Base-by-base conservation (phyloP, 2,329 filamentous ascomycete species). In the Neophaeococcomyces aloes region DNA sequence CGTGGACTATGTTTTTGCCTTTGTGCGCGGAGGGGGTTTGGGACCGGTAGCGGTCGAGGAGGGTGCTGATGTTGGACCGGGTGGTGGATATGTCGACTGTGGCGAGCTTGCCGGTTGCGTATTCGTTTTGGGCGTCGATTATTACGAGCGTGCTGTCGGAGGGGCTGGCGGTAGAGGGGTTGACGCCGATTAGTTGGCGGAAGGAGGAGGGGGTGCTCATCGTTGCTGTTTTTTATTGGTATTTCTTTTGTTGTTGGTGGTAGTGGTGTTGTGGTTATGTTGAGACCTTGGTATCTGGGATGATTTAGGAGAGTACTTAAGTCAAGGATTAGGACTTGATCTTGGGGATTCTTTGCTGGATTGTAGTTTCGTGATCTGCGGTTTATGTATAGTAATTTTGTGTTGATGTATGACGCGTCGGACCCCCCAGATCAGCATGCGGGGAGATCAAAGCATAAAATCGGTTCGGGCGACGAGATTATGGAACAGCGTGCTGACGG, bases 81-180 rank as follows among this genome's bases (percentile, higher is more conserved):
- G 74, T 76, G 3, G 64, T 48, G 0, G 64, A 55, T 1, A 79
- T 68, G 47, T 79, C 70, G 31, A 67, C 62, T 27, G 78, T 73
- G 17, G 51, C 67, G 1, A 83, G 69, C 3, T 69, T 63, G 36
- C 79, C 80, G 2, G 67, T 61, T 8, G 73, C 72, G 49, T 79
- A 83, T 61, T 84, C 80, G 56, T 82, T 82, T 55, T 84, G 80
- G 1, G 79, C 79, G 57, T 83, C 79, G 56, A 83, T 78, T 60
- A 83, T 81, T 53, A 83, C 61, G 34, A 83, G 68, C 2, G 72
- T 71, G 49, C 72, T 77, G 61, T 83, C 77, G 33, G 61, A 58
- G 1, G 71, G 63, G 0, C 74, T 72, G 6, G 78, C 78, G 0
- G 71, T 74, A 11, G 74, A 76, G 18, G 70, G 69, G 7, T 65